Conservation (phyloP, 805 yeast genomes). For the Ogataea polymorpha region DNA sequence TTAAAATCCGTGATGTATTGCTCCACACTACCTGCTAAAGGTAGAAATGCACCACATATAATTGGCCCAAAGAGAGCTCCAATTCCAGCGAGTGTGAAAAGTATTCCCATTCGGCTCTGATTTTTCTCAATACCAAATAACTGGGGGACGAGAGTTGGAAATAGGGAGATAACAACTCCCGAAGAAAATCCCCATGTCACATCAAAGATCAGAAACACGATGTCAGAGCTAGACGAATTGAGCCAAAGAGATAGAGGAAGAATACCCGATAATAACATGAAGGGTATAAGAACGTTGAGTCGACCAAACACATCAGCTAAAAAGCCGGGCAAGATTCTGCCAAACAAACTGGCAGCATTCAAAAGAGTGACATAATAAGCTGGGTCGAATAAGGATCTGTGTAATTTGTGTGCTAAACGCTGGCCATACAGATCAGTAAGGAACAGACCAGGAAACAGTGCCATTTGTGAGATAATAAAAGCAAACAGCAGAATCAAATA, state of each 20-base stretch:
- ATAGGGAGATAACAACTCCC: conserved; percentile 34
- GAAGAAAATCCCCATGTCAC: conserved; percentile 36
- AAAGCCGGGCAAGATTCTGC: conserved; percentile 44
- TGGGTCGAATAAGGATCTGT: conserved; percentile 41
- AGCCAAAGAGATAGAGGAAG: conserved; percentile 46
- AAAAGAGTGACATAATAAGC: conserved; percentile 38
- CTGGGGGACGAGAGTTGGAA: conserved; percentile 35
- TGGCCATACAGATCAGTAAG: conserved; percentile 53
- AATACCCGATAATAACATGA: conserved; percentile 33
- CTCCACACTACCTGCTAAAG: not conserved
- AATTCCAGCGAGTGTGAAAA: conserved; percentile 20
- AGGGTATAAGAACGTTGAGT: conserved; percentile 37
- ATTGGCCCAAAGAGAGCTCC: not conserved
- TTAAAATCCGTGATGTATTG: not conserved
- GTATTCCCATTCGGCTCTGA: conserved; percentile 35
- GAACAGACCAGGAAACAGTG: conserved; percentile 47
- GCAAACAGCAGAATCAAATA: conserved; percentile 17
- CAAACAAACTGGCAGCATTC: not conserved
- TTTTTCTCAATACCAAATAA: conserved; percentile 33
- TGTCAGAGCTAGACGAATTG: conserved; percentile 39
- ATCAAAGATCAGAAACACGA: conserved; percentile 36
- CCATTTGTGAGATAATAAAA: conserved; percentile 30
- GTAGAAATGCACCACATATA: not conserved
- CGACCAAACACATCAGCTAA: conserved; percentile 43
- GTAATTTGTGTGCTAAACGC: conserved; percentile 51